Conservation (phyloP, 306 rosid species). For the Potentilla sterilis region DNA sequence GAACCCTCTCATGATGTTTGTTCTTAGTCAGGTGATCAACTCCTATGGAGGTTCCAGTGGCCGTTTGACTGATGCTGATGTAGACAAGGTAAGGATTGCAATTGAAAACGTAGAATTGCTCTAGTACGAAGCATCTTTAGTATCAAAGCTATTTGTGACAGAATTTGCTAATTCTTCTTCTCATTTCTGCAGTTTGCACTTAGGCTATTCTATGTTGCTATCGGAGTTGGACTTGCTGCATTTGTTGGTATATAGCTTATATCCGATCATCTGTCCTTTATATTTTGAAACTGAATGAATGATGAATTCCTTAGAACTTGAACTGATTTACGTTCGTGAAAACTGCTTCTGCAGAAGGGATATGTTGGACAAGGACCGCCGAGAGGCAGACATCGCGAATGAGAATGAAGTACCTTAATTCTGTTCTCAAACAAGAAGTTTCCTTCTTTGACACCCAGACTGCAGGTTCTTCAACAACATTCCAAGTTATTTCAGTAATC, state of each 20-base stretch:
- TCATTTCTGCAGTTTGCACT: slow-evolving; percentile 58
- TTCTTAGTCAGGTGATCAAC: slow-evolving; percentile 79
- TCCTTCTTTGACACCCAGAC: slow-evolving; percentile 74
- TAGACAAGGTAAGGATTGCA: slow-evolving; percentile 55
- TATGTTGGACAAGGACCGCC: slow-evolving; percentile 85
- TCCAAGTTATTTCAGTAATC: slow-evolving; percentile 73
- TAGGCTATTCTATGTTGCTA: slow-evolving; percentile 59
- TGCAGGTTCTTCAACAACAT: slow-evolving; percentile 68
- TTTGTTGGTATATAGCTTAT: slow-evolving; percentile 61
- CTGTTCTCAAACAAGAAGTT: slow-evolving; percentile 90
- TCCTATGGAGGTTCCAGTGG: slow-evolving; percentile 51
- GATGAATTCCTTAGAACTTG: slow-evolving; percentile 1
- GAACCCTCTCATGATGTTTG: slow-evolving; percentile 73
- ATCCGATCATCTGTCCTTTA: background rate
- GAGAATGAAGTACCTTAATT: slow-evolving; percentile 73
- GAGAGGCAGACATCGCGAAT: slow-evolving; percentile 86
- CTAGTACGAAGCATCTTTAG: background rate
- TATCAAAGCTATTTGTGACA: slow-evolving; percentile 7
- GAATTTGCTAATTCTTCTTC: slow-evolving; percentile 21
- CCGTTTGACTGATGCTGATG: slow-evolving; percentile 45
- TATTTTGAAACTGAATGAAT: slow-evolving; percentile 8
- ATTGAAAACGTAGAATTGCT: background rate
- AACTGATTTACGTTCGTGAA: slow-evolving; percentile 20
- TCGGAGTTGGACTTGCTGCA: slow-evolving; percentile 77
- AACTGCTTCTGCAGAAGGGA: slow-evolving; percentile 58